phyloP scores from a whole-genome alignment of 768 basidiomycete genomes.

The Lactarius sanguifluus region DNA sequence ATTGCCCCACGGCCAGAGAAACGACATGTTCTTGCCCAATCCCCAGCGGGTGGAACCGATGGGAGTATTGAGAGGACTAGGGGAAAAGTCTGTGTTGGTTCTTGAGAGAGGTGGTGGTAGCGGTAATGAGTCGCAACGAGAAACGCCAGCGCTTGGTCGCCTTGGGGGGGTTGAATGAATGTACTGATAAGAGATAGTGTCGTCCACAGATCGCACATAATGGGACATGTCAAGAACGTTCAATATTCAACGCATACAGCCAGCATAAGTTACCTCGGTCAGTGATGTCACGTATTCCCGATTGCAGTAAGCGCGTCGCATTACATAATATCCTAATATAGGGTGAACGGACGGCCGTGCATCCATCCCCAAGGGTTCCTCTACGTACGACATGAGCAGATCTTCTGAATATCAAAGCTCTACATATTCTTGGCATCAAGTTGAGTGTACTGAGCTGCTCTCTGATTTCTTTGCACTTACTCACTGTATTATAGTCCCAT shows the following conservation, averaged over 20 bases:
- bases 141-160: conserved; percentile 28
- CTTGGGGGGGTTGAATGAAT: conserved; percentile 24
- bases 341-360: neutral
- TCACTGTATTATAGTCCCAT: conserved; percentile 58
- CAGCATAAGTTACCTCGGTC: neutral
- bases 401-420: conserved; percentile 31
- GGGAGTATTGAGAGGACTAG: neutral
- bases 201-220: conserved; percentile 14
- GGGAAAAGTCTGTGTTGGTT: conserved; percentile 17
- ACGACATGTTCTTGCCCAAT: neutral
- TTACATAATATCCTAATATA: conserved; percentile 21
- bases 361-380: neutral
- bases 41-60: neutral
- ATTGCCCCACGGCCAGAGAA: conserved; percentile 22
- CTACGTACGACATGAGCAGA: conserved; percentile 16
- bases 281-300: conserved; percentile 3
- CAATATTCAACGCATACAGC: neutral
- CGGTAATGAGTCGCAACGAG: conserved; percentile 17
- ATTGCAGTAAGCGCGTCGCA: neutral
- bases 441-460: conserved; percentile 37
- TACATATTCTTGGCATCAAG: conserved; percentile 87
- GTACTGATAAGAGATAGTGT: conserved; percentile 25
- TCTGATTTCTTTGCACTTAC: conserved; percentile 2
- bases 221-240: conserved; percentile 20
- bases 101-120: conserved; percentile 24